A percentile compares a stretch with the other conserved stretches of the same genome.
These are phyloP conservation scores for Rhodotorula diobovata DNA, from an alignment of 768 basidiomycete species.

Conservation along the genomic window DNA sequence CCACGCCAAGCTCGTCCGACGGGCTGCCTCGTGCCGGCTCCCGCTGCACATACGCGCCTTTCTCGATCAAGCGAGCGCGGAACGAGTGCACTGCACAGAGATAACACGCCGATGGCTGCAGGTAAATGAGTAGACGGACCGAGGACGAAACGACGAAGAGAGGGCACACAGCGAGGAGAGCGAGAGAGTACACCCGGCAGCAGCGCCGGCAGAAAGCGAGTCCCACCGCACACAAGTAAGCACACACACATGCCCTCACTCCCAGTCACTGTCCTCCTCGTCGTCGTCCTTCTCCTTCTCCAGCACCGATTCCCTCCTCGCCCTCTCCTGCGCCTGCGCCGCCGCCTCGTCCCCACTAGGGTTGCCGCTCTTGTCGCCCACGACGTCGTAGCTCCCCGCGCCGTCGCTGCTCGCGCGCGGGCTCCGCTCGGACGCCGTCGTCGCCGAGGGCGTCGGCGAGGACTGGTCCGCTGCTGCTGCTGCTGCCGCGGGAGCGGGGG, in stretches of 20 bases:
- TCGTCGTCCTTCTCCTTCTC: constrained; percentile 1
- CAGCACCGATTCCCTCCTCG: background rate
- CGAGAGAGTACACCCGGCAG: background rate
- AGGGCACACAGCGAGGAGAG: background rate
- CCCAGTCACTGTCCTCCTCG: constrained; percentile 29
- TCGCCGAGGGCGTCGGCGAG: no score
- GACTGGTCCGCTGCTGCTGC: constrained; percentile 13
- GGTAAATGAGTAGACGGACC: no score
- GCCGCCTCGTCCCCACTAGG: constrained; percentile 16
- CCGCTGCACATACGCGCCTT: no score
- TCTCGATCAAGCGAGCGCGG: no score
- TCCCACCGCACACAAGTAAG: background rate
- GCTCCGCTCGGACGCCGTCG: background rate
- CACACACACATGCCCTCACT: constrained; percentile 8
- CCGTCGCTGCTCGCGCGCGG: constrained; percentile 28
- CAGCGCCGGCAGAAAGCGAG: background rate
- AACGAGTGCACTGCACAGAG: background rate
- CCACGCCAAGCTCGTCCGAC: no score
- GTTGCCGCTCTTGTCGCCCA: constrained; percentile 33
- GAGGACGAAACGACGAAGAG: background rate
- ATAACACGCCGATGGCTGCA: no score
- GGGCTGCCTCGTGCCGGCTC: no score
- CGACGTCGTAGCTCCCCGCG: constrained; percentile 37
- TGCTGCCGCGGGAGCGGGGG: background rate
- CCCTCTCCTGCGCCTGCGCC: background rate